phyloP scores from a whole-genome alignment of 169 alveolate genomes.

The Babesia caballi region DNA sequence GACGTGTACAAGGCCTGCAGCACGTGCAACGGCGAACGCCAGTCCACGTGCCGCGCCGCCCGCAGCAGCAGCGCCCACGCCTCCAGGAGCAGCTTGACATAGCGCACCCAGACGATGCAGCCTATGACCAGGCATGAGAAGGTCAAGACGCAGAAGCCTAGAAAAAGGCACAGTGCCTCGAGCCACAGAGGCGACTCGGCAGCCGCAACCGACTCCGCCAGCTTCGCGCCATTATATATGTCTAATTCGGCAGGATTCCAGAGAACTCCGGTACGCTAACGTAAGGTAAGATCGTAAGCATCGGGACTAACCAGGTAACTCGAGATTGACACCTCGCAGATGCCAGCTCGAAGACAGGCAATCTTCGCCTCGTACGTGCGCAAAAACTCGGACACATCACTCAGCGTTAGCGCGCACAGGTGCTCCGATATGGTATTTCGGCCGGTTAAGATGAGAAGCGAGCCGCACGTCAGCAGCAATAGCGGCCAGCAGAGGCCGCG shows the following conservation, averaged over 20 bases:
- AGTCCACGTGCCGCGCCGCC: constrained; percentile 23
- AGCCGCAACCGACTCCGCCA: background rate
- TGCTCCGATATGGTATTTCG: background rate
- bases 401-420: background rate
- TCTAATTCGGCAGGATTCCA: background rate
- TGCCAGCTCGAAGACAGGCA: background rate
- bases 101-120: constrained; percentile 34
- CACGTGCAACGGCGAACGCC: constrained; percentile 38
- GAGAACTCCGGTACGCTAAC: background rate
- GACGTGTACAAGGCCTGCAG: background rate
- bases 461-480: background rate
- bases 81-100: constrained; percentile 20
- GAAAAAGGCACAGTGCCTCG: constrained; percentile 2
- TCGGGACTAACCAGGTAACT: background rate
- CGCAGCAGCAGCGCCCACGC: background rate
- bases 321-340: background rate
- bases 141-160: background rate
- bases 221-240: background rate
- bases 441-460: background rate
- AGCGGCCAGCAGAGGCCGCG: constrained; percentile 16
- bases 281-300: background rate
- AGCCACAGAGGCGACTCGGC: constrained; percentile 6
- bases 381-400: constrained; percentile 10
- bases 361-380: background rate
- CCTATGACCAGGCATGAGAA: background rate